These are phyloP conservation scores for Podospora fimiseda DNA, from an alignment of 495 filamentous ascomycete genomes.

Conservation along the genomic window DNA sequence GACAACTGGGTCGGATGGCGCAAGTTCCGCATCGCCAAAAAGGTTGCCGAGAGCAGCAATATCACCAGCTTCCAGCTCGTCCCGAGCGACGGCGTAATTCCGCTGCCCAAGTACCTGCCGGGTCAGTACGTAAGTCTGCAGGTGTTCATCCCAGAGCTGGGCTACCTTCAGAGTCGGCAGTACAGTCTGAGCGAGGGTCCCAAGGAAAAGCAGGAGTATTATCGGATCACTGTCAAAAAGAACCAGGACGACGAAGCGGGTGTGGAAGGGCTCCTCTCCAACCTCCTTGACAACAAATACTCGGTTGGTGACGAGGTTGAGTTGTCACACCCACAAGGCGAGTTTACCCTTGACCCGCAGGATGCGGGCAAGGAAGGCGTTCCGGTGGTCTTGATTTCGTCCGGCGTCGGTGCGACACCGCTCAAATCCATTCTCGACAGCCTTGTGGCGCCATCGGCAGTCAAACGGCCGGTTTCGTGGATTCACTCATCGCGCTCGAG, in stretches of 20 bases:
- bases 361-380: slow-evolving; percentile 33
- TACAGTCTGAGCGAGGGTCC: slow-evolving; percentile 65
- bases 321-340: slow-evolving; percentile 62
- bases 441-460: slow-evolving; percentile 21
- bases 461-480: slow-evolving; percentile 53
- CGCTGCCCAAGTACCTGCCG: slow-evolving; percentile 56
- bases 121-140: slow-evolving; percentile 67
- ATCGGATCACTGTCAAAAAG: slow-evolving; percentile 64
- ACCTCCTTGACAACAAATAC: slow-evolving; percentile 57
- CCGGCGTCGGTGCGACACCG: slow-evolving; percentile 63
- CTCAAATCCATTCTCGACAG: slow-evolving; percentile 60
- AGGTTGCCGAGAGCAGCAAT: slow-evolving; percentile 49
- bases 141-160: slow-evolving; percentile 50
- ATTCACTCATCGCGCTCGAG: slow-evolving; percentile 55
- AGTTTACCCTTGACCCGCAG: slow-evolving; percentile 52
- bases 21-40: slow-evolving; percentile 55
- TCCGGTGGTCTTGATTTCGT: slow-evolving; percentile 62
- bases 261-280: slow-evolving; percentile 59
- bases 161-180: slow-evolving; percentile 58
- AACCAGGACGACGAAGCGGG: slow-evolving; percentile 44
- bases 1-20: slow-evolving; percentile 58
- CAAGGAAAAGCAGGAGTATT: slow-evolving; percentile 40
- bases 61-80: slow-evolving; percentile 64
- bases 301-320: slow-evolving; percentile 55
- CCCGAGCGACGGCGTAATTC: slow-evolving; percentile 49